Conservation (phyloP, 805 yeast species). For the Lipomyces japonicus region DNA sequence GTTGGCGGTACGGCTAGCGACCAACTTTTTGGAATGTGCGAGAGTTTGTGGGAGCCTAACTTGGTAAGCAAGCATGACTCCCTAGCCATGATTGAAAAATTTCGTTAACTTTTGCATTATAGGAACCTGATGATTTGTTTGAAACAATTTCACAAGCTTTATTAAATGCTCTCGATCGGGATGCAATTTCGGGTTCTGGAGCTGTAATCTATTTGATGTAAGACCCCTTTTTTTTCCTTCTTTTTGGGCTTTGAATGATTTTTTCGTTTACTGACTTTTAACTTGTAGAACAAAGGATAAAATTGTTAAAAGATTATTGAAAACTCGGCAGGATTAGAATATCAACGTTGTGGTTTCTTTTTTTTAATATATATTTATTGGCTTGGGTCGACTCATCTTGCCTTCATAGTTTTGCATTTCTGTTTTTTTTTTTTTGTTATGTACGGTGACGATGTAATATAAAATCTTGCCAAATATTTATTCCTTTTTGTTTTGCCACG, state of each 20-base stretch:
- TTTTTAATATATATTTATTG: neutral
- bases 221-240: neutral
- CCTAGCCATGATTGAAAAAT: neutral
- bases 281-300: conserved; percentile 68
- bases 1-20: conserved; percentile 97
- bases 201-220: conserved; percentile 81
- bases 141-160: conserved; percentile 94
- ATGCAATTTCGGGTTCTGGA: conserved; percentile 98
- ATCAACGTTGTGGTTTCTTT: conserved; percentile 17
- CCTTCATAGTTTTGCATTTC: neutral
- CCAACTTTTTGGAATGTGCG: conserved; percentile 98
- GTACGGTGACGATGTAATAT: no score
- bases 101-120: neutral
- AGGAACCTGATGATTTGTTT: conserved; percentile 87
- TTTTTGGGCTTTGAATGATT: neutral
- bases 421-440: neutral
- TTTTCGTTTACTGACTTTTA: neutral
- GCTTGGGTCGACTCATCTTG: neutral
- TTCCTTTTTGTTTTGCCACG: no score
- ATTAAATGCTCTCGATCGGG: conserved; percentile 93
- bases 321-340: conserved; percentile 87
- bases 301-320: conserved; percentile 79
- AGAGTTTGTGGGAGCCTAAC: conserved; percentile 88
- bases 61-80: conserved; percentile 37
- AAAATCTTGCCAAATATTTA: no score